Conservation (phyloP, 768 basidiomycete genomes). For the Gloeostereum incarnatum region DNA sequence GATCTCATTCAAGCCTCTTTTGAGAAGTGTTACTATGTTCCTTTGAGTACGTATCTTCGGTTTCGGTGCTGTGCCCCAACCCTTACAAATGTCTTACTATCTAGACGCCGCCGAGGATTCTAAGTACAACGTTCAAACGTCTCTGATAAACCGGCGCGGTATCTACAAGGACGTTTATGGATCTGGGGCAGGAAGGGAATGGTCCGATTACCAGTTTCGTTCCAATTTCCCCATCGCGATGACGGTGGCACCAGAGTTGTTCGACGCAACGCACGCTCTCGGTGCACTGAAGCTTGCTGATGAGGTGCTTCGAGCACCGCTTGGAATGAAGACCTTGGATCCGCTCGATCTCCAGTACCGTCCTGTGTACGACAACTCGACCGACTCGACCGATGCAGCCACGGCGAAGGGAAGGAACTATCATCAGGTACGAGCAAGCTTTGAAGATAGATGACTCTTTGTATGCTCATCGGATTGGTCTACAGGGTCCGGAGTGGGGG, state of each 20-base stretch:
- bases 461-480: conserved; percentile 11
- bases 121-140: conserved; percentile 60
- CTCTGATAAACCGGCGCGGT: conserved; percentile 77
- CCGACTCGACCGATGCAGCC: conserved; percentile 76
- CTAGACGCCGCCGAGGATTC: conserved; percentile 65
- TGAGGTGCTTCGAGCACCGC: conserved; percentile 68
- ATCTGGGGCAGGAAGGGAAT: conserved; percentile 79
- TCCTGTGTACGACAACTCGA: conserved; percentile 87
- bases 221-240: conserved; percentile 94
- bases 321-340: conserved; percentile 97
- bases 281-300: conserved; percentile 76
- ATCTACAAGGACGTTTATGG: conserved; percentile 99
- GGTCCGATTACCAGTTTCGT: conserved; percentile 96
- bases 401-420: conserved; percentile 95
- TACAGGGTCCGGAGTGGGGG: conserved; percentile 86
- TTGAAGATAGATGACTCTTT: too few relatives aligned
- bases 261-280: conserved; percentile 73
- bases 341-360: conserved; percentile 83
- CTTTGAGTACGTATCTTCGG: conserved; percentile 45
- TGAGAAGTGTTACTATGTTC: conserved; percentile 88
- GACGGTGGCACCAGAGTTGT: conserved; percentile 94
- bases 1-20: conserved; percentile 80
- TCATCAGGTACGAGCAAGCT: conserved; percentile 53
- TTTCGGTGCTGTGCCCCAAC: conserved; percentile 1
- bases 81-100: too few relatives aligned